Conservation (phyloP, 257 asterid genomes). For the Solanum infundibuliforme region DNA sequence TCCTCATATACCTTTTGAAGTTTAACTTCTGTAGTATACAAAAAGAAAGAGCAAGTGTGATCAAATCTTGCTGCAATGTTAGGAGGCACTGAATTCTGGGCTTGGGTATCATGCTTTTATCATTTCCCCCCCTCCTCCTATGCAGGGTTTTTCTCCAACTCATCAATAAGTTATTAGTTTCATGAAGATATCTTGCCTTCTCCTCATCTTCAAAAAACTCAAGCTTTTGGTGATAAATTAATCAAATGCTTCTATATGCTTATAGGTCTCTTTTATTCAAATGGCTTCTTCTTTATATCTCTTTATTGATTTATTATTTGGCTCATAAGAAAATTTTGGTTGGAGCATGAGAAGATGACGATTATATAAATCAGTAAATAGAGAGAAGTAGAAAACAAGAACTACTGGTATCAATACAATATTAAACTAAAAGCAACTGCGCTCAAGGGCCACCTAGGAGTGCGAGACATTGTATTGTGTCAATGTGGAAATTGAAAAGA, state of each 20-base stretch:
- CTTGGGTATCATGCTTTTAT: not conserved
- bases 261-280: not conserved
- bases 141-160: not conserved
- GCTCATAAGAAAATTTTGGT: not conserved
- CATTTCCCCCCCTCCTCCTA: not conserved
- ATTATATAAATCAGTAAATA: not conserved
- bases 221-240: not conserved
- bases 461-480: not conserved
- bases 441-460: not conserved
- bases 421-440: not conserved
- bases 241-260: not conserved
- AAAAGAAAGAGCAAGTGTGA: not conserved
- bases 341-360: not conserved
- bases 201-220: not conserved
- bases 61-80: not conserved
- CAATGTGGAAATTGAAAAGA: not conserved
- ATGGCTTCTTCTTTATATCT: not conserved
- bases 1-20: not conserved
- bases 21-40: not conserved
- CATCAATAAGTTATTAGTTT: not conserved
- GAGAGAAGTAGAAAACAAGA: not conserved
- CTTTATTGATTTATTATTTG: not conserved
- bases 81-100: not conserved
- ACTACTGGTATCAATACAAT: not conserved
- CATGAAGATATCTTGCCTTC: not conserved